phyloP scores from a whole-genome alignment of 257 asterid species.

The Anisodus tanguticus region DNA sequence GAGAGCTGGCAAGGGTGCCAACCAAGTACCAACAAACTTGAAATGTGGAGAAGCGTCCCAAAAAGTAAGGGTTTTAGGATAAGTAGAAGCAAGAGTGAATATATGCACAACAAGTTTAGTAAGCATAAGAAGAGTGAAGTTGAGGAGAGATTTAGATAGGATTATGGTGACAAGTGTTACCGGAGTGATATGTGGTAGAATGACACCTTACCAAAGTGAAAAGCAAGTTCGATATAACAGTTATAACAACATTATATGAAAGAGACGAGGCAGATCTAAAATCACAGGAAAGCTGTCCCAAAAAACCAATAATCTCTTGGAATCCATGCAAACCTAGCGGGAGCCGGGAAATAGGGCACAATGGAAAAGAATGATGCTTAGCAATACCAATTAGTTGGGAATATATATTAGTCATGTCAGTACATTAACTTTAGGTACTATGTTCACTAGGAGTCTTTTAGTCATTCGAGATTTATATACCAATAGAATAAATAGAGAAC shows the following conservation, averaged over 20 bases:
- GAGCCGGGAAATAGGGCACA: not conserved
- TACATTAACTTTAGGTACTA: not conserved
- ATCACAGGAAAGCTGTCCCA: not conserved
- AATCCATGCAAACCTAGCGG: not conserved
- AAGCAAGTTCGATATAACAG: not conserved
- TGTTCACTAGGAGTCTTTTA: not conserved
- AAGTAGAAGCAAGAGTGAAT: not conserved
- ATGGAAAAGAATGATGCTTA: not conserved
- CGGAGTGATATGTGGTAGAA: not conserved
- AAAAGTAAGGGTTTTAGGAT: not conserved
- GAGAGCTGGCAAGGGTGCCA: not conserved
- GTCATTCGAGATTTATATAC: not conserved
- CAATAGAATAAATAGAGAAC: not conserved
- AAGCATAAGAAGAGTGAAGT: not conserved
- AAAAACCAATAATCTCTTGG: not conserved
- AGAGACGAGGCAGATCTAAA: not conserved
- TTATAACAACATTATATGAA: too few species aligned
- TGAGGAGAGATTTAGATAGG: not conserved
- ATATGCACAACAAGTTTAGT: not conserved
- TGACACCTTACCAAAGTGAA: not conserved
- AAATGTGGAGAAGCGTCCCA: not conserved
- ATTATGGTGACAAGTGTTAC: not conserved
- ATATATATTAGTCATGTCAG: not conserved
- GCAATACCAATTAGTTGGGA: not conserved
- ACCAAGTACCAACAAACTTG: not conserved